Evolutionary conservation across 169 alveolate genomes (phyloP).

Genomic region (Babesia bovis): DNA sequence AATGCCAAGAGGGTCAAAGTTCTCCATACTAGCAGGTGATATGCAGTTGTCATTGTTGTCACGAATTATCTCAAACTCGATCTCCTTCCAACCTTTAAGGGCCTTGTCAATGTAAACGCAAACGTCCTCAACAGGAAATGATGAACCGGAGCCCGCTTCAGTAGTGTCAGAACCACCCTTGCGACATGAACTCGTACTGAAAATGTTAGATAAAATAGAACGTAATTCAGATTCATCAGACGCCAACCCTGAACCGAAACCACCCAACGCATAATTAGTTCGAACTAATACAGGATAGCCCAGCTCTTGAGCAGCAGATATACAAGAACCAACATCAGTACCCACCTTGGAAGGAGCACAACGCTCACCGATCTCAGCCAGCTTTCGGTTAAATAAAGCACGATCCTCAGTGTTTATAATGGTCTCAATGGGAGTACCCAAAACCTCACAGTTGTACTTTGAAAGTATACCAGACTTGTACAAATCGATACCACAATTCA

Average conservation of each 20-base stretch:
- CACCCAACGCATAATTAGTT: constrained; percentile 81
- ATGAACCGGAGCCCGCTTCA: neutral
- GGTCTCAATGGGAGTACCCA: constrained; percentile 79
- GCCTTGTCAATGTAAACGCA: constrained; percentile 85
- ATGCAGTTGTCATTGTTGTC: constrained; percentile 87
- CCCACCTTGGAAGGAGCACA: constrained; percentile 83
- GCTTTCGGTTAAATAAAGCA: constrained; percentile 78
- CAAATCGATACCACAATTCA: constrained; percentile 84
- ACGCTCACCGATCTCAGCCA: constrained; percentile 81
- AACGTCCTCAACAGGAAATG: constrained; percentile 12
- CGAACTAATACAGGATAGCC: constrained; percentile 89
- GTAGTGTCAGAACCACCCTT: constrained; percentile 60
- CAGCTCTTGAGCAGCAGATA: constrained; percentile 75
- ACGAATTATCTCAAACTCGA: constrained; percentile 86
- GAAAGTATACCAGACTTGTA: constrained; percentile 75
- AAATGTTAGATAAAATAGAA: constrained; percentile 65
- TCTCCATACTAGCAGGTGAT: constrained; percentile 88
- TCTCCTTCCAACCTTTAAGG: constrained; percentile 87
- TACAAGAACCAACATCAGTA: constrained; percentile 69
- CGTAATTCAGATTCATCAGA: constrained; percentile 77
- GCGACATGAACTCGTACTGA: constrained; percentile 66
- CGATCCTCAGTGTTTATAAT: constrained; percentile 86
- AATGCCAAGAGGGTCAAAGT: constrained; percentile 88
- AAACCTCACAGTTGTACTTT: constrained; percentile 74
- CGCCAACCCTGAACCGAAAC: constrained; percentile 85